A percentile compares a stretch with the other conserved stretches of the same genome.
Evolutionary conservation across 495 filamentous ascomycete species (phyloP).

Genomic region (Achaetomiella virescens): DNA sequence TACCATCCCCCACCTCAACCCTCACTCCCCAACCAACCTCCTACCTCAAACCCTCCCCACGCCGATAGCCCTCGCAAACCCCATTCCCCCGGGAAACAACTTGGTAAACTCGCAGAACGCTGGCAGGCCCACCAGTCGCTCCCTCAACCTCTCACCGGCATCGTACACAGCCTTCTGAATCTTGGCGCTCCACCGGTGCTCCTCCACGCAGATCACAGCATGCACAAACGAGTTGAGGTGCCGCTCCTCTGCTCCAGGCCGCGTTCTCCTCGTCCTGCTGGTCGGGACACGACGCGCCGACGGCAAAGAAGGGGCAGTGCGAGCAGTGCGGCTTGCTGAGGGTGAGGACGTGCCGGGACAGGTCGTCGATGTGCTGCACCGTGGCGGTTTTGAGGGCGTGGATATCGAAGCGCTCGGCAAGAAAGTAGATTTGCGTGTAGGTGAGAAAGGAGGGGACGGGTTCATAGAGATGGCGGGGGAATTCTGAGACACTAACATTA

Average conservation of each 20-base stretch:
- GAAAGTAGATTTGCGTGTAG: neutral
- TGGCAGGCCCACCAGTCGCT: neutral
- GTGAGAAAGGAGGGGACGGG: conserved; percentile 1
- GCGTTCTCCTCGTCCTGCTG: no score
- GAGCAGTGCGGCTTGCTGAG: neutral
- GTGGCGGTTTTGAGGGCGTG: neutral
- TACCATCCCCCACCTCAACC: neutral
- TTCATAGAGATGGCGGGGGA: neutral
- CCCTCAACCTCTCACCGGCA: conserved; percentile 4
- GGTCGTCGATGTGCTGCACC: neutral
- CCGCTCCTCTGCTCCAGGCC: neutral
- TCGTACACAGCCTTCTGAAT: conserved; percentile 10
- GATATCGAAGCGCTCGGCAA: conserved; percentile 2
- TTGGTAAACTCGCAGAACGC: neutral
- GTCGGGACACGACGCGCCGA: no score
- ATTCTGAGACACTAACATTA: neutral
- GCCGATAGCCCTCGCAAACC: conserved; percentile 2
- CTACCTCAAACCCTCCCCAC: neutral
- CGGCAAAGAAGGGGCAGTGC: neutral
- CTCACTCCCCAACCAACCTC: neutral
- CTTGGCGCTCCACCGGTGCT: conserved; percentile 4
- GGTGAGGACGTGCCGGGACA: neutral
- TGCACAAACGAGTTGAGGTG: conserved; percentile 3
- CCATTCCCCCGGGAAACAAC: neutral
- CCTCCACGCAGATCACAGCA: conserved; percentile 1